Base-by-base conservation (phyloP, 495 filamentous ascomycete species). In the Lasiosphaeriaceae sp. region DNA sequence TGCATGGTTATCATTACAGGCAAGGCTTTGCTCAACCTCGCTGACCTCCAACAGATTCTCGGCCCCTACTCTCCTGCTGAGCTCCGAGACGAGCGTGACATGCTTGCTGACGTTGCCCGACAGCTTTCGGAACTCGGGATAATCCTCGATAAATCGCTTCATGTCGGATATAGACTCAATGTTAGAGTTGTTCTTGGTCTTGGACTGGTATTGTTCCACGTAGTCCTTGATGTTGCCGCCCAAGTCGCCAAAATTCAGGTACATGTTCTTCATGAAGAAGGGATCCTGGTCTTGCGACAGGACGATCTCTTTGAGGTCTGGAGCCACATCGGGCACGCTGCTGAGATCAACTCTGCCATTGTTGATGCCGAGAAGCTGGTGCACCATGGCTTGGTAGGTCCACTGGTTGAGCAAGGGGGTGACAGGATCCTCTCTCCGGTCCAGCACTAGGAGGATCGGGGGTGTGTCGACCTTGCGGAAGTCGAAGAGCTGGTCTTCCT, bases 251-350 rank as follows among this genome's bases (percentile, higher is more conserved):
- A 97, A 98, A 65, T 98, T 98, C 63, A 96, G 85, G 65, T 92
- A 98, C 95, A 98, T 97, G 70, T 98, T 98, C 75, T 96, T 97
- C 74, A 97, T 96, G 76, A 97, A 98, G 75, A 98, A 98, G 0
- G 94, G 95, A 66, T 98, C 94, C 70, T 97, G 95, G 59, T 97
- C 95, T 71, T 95, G 95, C 1, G 93, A 96, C 19, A 98, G 76
- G 11, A 96, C 92, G 56, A 98, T 93, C 75, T 98, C 94, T 73
- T 89, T 91, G 23, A 97, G 78, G 73, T 98, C 94, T 16, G 90
- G 87, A 50, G 90, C 81, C 48, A 97, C 83, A 52, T 97, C 94
- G 34, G 92, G 92, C 0, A 96, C 88, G 52, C 90, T 83, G 57
- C 84, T 86, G 44, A 98, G 77, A 64, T 96, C 88, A 3, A 97